A percentile compares a stretch with the other conserved stretches of the same genome.
These are phyloP conservation scores for Kwoniella heveanensis DNA, from an alignment of 768 basidiomycete genomes.

Conservation along the genomic window DNA sequence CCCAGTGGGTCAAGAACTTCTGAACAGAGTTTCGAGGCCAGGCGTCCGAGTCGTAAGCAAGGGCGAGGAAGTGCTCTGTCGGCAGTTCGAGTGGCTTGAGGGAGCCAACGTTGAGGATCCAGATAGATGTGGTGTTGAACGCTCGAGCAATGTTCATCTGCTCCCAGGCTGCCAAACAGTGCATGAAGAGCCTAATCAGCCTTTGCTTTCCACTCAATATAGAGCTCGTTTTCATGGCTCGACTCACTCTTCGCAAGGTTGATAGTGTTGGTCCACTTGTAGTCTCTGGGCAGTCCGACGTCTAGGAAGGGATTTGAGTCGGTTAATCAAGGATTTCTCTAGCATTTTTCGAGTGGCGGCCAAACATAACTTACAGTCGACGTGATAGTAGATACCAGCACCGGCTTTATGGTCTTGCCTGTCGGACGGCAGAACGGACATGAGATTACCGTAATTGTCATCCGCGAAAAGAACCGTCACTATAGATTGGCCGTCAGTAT, in stretches of 20 bases:
- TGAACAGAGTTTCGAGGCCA: slow-evolving; percentile 65
- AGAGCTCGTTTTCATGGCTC: no score
- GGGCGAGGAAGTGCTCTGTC: slow-evolving; percentile 68
- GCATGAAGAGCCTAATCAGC: no score
- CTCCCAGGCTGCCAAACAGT: slow-evolving; percentile 69
- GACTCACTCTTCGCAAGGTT: slow-evolving; percentile 37
- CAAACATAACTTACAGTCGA: slow-evolving; percentile 37
- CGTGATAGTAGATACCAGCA: slow-evolving; percentile 73
- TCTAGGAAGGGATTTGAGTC: slow-evolving; percentile 35
- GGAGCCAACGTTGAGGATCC: slow-evolving; percentile 77
- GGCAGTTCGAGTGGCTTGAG: slow-evolving; percentile 73
- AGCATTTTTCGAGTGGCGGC: not conserved
- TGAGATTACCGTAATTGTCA: slow-evolving; percentile 75
- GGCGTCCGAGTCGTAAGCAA: slow-evolving; percentile 65
- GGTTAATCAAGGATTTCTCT: no score
- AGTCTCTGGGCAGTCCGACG: slow-evolving; percentile 68
- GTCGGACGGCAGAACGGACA: slow-evolving; percentile 63
- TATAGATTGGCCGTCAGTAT: slow-evolving; percentile 5
- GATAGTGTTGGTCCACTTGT: slow-evolving; percentile 67
- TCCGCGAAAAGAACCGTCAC: slow-evolving; percentile 59
- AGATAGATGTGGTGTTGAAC: slow-evolving; percentile 65
- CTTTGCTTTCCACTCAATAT: no score
- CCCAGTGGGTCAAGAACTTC: slow-evolving; percentile 65
- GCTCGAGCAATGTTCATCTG: slow-evolving; percentile 71
- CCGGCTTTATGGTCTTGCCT: slow-evolving; percentile 66